Conservation (phyloP, 805 yeast species). For the Cyberlindnera mycetangii region DNA sequence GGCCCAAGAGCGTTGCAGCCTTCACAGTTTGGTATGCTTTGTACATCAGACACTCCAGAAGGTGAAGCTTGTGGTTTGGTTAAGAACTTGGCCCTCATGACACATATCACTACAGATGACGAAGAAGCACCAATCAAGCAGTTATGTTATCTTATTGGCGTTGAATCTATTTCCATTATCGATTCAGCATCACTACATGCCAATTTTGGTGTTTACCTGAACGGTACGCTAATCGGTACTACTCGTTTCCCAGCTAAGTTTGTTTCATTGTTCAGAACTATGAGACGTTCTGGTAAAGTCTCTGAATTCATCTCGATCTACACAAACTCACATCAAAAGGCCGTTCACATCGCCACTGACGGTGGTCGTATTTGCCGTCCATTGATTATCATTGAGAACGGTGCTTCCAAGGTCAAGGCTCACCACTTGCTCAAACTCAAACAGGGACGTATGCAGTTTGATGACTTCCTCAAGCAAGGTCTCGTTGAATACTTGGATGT, state of each 20-base stretch:
- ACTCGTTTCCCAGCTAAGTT: conserved; percentile 85
- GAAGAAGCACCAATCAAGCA: conserved; percentile 86
- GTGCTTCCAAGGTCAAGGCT: conserved; percentile 65
- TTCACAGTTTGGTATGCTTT: conserved; percentile 97
- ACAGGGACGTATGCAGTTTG: conserved; percentile 78
- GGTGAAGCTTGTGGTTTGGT: conserved; percentile 99
- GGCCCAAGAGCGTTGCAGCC: conserved; percentile 99
- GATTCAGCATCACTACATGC: conserved; percentile 83
- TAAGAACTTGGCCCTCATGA: conserved; percentile 94
- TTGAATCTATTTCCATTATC: conserved; percentile 76
- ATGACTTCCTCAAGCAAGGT: conserved; percentile 82
- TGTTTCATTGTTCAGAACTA: conserved; percentile 69
- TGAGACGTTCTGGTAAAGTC: conserved; percentile 81
- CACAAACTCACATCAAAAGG: conserved; percentile 82
- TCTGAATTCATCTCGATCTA: conserved; percentile 91
- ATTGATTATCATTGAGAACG: conserved; percentile 77
- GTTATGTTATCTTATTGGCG: conserved; percentile 80
- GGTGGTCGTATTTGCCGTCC: conserved; percentile 99
- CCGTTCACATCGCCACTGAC: conserved; percentile 97
- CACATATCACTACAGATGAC: conserved; percentile 97
- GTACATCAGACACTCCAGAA: conserved; percentile 98
- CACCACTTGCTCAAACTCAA: conserved; percentile 63
- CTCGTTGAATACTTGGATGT: conserved; percentile 94
- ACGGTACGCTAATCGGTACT: conserved; percentile 92
- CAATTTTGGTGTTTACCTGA: conserved; percentile 80